A percentile compares a stretch with the other conserved stretches of the same genome.
phyloP scores from a whole-genome alignment of 2,329 filamentous ascomycete genomes.

The Pseudopithomyces maydicus region DNA sequence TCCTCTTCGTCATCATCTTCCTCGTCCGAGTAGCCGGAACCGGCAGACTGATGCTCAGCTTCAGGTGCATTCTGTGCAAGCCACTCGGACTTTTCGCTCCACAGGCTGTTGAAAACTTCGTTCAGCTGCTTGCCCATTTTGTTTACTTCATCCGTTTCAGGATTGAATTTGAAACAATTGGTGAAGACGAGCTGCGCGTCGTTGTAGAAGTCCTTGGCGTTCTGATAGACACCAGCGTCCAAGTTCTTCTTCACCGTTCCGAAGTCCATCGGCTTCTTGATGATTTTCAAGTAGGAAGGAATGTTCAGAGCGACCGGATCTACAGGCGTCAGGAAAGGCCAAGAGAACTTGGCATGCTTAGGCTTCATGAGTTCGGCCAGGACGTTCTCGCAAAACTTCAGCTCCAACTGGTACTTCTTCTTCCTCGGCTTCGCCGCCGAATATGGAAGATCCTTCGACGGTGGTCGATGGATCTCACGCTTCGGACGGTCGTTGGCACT shows the following conservation, averaged over 20 bases:
- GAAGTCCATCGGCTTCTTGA: constrained; percentile 97
- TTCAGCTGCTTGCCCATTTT: constrained; percentile 74
- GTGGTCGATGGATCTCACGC: constrained; percentile 89
- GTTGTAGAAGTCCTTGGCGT: constrained; percentile 81
- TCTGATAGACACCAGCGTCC: constrained; percentile 77
- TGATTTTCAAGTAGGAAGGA: constrained; percentile 87
- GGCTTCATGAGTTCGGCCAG: constrained; percentile 76
- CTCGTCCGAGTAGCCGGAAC: constrained; percentile 68
- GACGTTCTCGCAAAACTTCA: constrained; percentile 87
- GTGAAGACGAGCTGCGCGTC: constrained; percentile 83
- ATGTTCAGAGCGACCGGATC: constrained; percentile 95
- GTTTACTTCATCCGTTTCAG: constrained; percentile 75
- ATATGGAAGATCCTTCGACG: constrained; percentile 90
- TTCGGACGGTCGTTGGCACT: constrained; percentile 83
- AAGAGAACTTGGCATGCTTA: constrained; percentile 71
- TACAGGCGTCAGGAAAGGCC: constrained; percentile 81
- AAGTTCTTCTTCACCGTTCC: constrained; percentile 80
- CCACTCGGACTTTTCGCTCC: constrained; percentile 81
- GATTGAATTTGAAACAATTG: constrained; percentile 94
- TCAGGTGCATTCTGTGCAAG: constrained; percentile 74
- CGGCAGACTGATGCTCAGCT: constrained; percentile 68
- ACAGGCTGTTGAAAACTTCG: constrained; percentile 74
- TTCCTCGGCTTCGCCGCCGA: constrained; percentile 81
- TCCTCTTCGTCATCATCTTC: constrained; percentile 70
- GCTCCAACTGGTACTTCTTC: constrained; percentile 85